phyloP scores from a whole-genome alignment of 352 stramenopile species.

The Phytopythium oedochilum region DNA sequence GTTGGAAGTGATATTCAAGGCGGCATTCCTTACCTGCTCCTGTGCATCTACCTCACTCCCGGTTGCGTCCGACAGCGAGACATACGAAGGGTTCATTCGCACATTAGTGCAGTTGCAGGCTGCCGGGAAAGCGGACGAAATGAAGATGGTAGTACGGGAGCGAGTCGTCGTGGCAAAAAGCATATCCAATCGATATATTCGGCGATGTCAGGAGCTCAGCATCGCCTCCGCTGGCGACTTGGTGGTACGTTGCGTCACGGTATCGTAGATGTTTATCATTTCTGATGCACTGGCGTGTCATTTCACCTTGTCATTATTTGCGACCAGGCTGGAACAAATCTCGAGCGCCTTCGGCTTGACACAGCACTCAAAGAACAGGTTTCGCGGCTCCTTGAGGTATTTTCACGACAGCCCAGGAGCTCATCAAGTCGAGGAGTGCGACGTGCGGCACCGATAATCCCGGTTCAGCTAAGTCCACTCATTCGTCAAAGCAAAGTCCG shows the following conservation, averaged over 20 bases:
- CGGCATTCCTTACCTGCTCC: conserved; percentile 33
- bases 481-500: background rate
- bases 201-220: conserved; percentile 11
- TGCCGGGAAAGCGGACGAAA: conserved; percentile 9
- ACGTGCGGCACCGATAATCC: background rate
- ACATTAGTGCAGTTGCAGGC: conserved; percentile 18
- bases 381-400: background rate
- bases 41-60: background rate
- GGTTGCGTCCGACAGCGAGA: background rate
- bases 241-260: conserved; percentile 14
- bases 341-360: background rate
- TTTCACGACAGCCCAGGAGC: background rate
- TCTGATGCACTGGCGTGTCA: too few species aligned
- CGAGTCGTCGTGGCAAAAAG: conserved; percentile 17
- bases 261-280: too few species aligned
- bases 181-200: conserved; percentile 11
- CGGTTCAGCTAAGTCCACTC: background rate
- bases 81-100: conserved; percentile 22
- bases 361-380: background rate
- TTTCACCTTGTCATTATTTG: background rate
- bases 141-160: conserved; percentile 22
- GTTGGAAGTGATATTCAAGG: conserved; percentile 48
- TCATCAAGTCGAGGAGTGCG: background rate
- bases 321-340: background rate
- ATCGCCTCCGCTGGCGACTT: conserved; percentile 22